Evolutionary conservation across 2,329 filamentous ascomycete species (phyloP).

Genomic region (Orbilia ellipsospora): DNA sequence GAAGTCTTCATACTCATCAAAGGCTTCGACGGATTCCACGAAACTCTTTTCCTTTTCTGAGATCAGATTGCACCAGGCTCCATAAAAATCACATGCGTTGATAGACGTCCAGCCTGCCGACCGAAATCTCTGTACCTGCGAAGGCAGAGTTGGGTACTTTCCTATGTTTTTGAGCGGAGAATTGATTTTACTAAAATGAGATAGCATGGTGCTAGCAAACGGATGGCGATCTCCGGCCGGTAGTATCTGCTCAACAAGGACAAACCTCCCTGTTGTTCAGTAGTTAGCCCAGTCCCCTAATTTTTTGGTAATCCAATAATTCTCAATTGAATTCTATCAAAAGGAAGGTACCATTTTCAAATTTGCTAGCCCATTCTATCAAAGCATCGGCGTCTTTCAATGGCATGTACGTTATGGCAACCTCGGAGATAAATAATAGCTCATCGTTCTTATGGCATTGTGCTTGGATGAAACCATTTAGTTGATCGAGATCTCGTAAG

Average conservation of each 20-base stretch:
- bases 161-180: constrained; percentile 80
- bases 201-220: constrained; percentile 86
- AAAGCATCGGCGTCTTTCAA: constrained; percentile 68
- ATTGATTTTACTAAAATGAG: constrained; percentile 82
- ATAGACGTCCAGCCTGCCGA: constrained; percentile 75
- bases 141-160: constrained; percentile 73
- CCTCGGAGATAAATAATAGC: constrained; percentile 86
- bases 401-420: constrained; percentile 73
- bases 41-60: constrained; percentile 71
- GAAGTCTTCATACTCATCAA: constrained; percentile 98
- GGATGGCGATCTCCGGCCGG: constrained; percentile 81
- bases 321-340: neutral
- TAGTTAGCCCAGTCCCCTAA: neutral
- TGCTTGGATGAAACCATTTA: constrained; percentile 70
- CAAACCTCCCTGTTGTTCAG: constrained; percentile 75
- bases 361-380: constrained; percentile 78
- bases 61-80: constrained; percentile 79
- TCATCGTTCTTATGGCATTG: constrained; percentile 69
- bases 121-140: constrained; percentile 76
- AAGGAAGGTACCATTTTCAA: constrained; percentile 71
- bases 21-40: constrained; percentile 76
- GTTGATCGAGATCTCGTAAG: constrained; percentile 72
- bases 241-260: constrained; percentile 85
- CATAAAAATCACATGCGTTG: constrained; percentile 78
- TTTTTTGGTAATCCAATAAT: neutral